Conservation (phyloP, 768 basidiomycete species). For the Boletellus emodensis region DNA sequence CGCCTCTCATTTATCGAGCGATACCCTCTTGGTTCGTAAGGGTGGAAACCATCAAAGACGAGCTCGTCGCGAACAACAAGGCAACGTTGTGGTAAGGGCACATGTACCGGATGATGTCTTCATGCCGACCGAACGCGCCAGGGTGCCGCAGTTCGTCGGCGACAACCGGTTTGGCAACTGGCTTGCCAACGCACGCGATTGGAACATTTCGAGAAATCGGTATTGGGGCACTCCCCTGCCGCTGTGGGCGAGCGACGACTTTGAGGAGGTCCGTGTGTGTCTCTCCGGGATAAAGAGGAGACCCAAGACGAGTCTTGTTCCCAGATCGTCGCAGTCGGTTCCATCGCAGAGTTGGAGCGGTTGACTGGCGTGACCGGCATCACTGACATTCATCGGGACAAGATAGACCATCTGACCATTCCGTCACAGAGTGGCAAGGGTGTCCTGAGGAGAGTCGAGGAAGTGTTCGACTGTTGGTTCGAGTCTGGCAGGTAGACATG, state of each 20-base stretch:
- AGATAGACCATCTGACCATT: constrained; percentile 94
- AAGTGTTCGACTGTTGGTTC: constrained; percentile 99
- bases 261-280: constrained; percentile 60
- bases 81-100: constrained; percentile 75
- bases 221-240: constrained; percentile 99
- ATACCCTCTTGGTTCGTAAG: constrained; percentile 96
- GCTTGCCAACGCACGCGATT: constrained; percentile 97
- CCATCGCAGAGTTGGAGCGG: constrained; percentile 81
- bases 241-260: constrained; percentile 92
- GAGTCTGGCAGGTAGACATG: constrained; percentile 87
- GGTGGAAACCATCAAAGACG: constrained; percentile 78
- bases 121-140: constrained; percentile 27
- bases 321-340: constrained; percentile 81
- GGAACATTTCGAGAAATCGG: constrained; percentile 98
- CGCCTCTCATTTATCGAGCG: constrained; percentile 93
- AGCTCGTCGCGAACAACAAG: constrained; percentile 87
- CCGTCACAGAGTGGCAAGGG: constrained; percentile 90
- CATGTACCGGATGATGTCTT: not conserved
- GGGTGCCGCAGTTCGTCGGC: constrained; percentile 90
- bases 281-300: not conserved
- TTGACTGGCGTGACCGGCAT: constrained; percentile 82
- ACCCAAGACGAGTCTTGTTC: not conserved
- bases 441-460: constrained; percentile 81
- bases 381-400: constrained; percentile 89
- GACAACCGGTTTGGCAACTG: constrained; percentile 95